Conservation (phyloP, 2,329 filamentous ascomycete species). For the Akanthomyces muscarius region DNA sequence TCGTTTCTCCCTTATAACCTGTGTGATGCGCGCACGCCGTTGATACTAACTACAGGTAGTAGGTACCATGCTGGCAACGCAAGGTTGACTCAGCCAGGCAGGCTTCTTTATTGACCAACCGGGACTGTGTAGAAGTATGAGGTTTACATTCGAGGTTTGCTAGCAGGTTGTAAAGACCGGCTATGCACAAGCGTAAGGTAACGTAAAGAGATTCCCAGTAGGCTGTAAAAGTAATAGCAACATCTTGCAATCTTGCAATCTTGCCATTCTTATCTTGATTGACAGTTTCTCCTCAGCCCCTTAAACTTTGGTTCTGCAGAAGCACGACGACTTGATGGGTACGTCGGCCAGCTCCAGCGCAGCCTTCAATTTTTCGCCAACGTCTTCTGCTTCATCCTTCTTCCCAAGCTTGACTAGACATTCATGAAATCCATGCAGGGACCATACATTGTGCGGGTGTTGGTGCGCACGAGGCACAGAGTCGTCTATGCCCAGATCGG, state of each 20-base stretch:
- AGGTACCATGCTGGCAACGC: not conserved
- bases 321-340: constrained; percentile 38
- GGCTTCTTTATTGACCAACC: not conserved
- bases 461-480: constrained; percentile 59
- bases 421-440: constrained; percentile 69
- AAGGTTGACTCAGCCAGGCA: not conserved
- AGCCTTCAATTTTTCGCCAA: constrained; percentile 42
- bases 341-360: constrained; percentile 58
- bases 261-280: not conserved
- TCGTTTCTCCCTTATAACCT: not conserved
- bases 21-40: not conserved
- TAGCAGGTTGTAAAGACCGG: too few relatives aligned
- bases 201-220: not conserved
- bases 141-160: too few relatives aligned
- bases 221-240: not conserved
- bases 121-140: not conserved
- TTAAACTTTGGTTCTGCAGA: constrained; percentile 22
- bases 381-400: constrained; percentile 33
- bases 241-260: not conserved
- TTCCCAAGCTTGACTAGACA: constrained; percentile 54
- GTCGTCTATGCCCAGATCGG: constrained; percentile 58
- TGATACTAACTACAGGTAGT: not conserved
- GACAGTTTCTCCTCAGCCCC: not conserved
- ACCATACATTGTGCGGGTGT: constrained; percentile 73
- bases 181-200: not conserved